Percentiles rank a stretch among this genome's conserved stretches.
phyloP scores from a whole-genome alignment of 1,284 basidiomycete species.

The Meira miltonrushii region DNA sequence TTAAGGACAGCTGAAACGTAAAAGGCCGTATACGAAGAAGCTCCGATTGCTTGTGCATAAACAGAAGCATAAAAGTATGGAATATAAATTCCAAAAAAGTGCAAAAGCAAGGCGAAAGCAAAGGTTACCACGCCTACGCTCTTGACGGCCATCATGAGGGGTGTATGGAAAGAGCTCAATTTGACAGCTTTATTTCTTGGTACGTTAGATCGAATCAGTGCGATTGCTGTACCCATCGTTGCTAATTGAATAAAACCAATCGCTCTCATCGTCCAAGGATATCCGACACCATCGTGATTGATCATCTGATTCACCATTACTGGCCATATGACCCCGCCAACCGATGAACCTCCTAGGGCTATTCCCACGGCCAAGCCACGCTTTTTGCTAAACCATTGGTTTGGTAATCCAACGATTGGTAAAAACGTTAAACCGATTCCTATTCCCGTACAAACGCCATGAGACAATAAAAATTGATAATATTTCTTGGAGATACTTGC shows the following conservation, averaged over 20 bases:
- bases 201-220: not conserved
- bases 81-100: not conserved
- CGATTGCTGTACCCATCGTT: not conserved
- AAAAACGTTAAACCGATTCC: not conserved
- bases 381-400: not conserved
- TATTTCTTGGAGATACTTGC: not conserved
- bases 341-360: not conserved
- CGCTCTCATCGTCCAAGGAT: not conserved
- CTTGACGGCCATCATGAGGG: constrained; percentile 1
- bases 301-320: not conserved
- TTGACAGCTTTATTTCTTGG: not conserved
- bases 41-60: not conserved
- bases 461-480: not conserved
- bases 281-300: not conserved
- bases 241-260: not conserved
- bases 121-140: too few relatives aligned
- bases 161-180: too few relatives aligned
- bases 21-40: not conserved
- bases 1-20: not conserved
- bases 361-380: not conserved
- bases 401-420: not conserved
- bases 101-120: not conserved
- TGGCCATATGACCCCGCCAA: constrained; percentile 1
- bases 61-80: not conserved
- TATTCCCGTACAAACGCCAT: not conserved